Evolutionary conservation across 73 alveolate species (phyloP).

Genomic region (Diophrys appendiculata): DNA sequence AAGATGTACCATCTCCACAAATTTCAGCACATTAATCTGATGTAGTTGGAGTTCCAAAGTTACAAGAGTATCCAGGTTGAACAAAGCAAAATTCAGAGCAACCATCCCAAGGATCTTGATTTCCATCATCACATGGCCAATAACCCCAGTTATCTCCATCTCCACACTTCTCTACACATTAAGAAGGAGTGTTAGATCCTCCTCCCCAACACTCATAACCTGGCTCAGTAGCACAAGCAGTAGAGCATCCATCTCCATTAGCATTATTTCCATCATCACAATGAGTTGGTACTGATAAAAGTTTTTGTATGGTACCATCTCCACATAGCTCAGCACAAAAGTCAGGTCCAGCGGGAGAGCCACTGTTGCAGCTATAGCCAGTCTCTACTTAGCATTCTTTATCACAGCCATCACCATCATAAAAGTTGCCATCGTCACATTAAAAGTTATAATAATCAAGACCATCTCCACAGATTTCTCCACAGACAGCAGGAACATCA

Average conservation of each 20-base stretch:
- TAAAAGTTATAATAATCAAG: not conserved
- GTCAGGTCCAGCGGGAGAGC: slow-evolving; percentile 2
- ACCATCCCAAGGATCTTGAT: slow-evolving; percentile 36
- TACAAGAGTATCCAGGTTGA: slow-evolving; percentile 48
- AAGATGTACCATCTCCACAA: slow-evolving; percentile 58
- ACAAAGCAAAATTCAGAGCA: slow-evolving; percentile 38
- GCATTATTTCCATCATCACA: slow-evolving; percentile 14
- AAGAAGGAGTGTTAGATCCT: not conserved
- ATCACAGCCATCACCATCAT: not conserved
- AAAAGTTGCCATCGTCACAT: slow-evolving; percentile 17
- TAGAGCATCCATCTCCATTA: not conserved
- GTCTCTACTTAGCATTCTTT: not conserved
- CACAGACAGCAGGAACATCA: slow-evolving; percentile 3
- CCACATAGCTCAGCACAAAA: not conserved
- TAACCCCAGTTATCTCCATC: not conserved
- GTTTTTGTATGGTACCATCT: no score
- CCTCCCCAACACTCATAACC: not conserved
- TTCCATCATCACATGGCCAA: slow-evolving; percentile 2
- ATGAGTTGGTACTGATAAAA: not conserved
- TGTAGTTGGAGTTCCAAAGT: slow-evolving; percentile 27
- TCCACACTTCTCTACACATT: slow-evolving; percentile 6
- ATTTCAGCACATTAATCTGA: slow-evolving; percentile 29
- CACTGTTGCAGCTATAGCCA: not conserved
- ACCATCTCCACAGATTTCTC: slow-evolving; percentile 16
- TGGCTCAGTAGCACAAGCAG: not conserved